Percentiles rank a stretch among this genome's conserved stretches.
Evolutionary conservation across 2,329 filamentous ascomycete species (phyloP).

Genomic region (Elsinoe perseae): DNA sequence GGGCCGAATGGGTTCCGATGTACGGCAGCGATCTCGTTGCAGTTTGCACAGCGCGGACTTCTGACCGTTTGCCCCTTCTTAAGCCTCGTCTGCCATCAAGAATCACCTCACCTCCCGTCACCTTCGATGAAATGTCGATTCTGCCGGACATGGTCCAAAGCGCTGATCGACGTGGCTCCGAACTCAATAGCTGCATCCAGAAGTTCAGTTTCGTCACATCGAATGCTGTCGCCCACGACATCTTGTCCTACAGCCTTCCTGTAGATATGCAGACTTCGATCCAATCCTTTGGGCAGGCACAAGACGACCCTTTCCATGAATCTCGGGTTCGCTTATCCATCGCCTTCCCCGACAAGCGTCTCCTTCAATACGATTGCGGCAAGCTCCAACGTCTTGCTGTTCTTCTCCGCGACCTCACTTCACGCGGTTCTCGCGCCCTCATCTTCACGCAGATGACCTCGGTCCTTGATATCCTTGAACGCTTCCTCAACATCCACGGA

Average conservation of each 20-base stretch:
- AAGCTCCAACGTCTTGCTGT: slow-evolving; percentile 87
- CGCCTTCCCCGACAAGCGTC: slow-evolving; percentile 89
- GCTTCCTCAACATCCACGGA: slow-evolving; percentile 95
- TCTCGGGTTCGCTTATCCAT: slow-evolving; percentile 87
- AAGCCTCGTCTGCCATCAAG: slow-evolving; percentile 44
- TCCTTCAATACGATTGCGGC: slow-evolving; percentile 96
- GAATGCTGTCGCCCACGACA: slow-evolving; percentile 71
- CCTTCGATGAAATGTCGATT: slow-evolving; percentile 59
- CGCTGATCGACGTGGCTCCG: slow-evolving; percentile 62
- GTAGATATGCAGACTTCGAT: slow-evolving; percentile 42
- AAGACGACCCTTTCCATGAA: slow-evolving; percentile 79
- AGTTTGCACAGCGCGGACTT: slow-evolving; percentile 56
- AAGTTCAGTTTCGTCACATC: slow-evolving; percentile 92
- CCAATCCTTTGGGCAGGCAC: slow-evolving; percentile 46
- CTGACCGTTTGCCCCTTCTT: slow-evolving; percentile 50
- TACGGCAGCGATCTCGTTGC: slow-evolving; percentile 77
- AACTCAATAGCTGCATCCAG: slow-evolving; percentile 66
- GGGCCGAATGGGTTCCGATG: slow-evolving; percentile 70
- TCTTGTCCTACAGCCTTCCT: slow-evolving; percentile 51
- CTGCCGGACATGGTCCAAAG: slow-evolving; percentile 64
- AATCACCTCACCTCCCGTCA: slow-evolving; percentile 62
- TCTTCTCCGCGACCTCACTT: slow-evolving; percentile 76
- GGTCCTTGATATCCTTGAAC: slow-evolving; percentile 92
- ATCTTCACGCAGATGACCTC: slow-evolving; percentile 99
- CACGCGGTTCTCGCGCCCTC: slow-evolving; percentile 82